phyloP scores from a whole-genome alignment of 129 eudicot genomes.

The Flaveria linearis region DNA sequence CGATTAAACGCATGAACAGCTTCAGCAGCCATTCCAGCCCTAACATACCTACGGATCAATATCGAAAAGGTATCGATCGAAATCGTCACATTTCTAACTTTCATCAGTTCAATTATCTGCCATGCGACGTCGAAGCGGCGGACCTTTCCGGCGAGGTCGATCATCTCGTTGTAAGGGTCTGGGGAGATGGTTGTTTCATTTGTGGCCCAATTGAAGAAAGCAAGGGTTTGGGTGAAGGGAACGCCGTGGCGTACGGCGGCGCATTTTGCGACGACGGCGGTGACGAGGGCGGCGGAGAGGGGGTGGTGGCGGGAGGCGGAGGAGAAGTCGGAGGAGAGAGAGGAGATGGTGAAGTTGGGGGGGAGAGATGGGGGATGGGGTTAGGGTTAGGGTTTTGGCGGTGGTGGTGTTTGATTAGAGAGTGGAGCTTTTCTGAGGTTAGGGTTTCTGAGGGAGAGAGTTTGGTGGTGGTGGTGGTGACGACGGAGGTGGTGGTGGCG shows the following conservation, averaged over 20 bases:
- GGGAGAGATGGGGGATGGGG: slow-evolving; percentile 24
- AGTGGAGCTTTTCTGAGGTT: slow-evolving; percentile 49
- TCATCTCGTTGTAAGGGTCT: slow-evolving; percentile 58
- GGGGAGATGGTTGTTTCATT: background rate
- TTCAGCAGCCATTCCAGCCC: slow-evolving; percentile 75
- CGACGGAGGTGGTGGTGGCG: background rate
- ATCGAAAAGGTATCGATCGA: slow-evolving; percentile 46
- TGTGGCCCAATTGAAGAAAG: slow-evolving; percentile 86
- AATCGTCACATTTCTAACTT: slow-evolving; percentile 32
- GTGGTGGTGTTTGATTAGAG: slow-evolving; percentile 67
- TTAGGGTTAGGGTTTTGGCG: slow-evolving; percentile 67
- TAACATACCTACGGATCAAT: slow-evolving; percentile 68
- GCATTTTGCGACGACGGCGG: slow-evolving; percentile 54
- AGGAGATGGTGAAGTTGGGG: slow-evolving; percentile 53
- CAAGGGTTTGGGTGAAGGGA: slow-evolving; percentile 69
- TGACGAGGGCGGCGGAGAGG: slow-evolving; percentile 45
- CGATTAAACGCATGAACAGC: slow-evolving; percentile 69
- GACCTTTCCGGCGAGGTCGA: slow-evolving; percentile 77
- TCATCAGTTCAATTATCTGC: slow-evolving; percentile 71
- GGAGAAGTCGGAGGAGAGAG: slow-evolving; percentile 63
- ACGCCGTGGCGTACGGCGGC: slow-evolving; percentile 70
- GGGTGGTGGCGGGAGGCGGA: slow-evolving; percentile 36
- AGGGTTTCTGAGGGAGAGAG: slow-evolving; percentile 50
- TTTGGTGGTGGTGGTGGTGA: slow-evolving; percentile 8
- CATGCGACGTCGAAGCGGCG: slow-evolving; percentile 71